Base-by-base conservation (phyloP, 345 rosid genomes). In the Carallia brachiata region DNA sequence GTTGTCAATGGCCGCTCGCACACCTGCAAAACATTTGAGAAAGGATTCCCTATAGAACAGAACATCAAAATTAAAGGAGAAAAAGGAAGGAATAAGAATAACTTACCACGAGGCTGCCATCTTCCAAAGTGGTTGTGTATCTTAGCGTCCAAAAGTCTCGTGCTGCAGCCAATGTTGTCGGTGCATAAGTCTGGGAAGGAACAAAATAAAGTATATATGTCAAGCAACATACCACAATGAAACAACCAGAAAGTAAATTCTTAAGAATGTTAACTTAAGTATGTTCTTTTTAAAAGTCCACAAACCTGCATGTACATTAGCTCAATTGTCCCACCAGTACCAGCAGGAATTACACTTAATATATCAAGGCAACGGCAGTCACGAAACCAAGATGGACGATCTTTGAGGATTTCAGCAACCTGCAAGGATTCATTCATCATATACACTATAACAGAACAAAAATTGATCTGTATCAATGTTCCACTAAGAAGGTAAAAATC, bases 351-450 rank as follows among this genome's bases (percentile, higher is more conserved):
- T 63, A 88, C 91, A 80, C 86, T 87, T 81, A 88, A 73, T 16
- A 85, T 82, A 23, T 90, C 95, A 59, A 85, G 75, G 82, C 90
- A 79, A 75, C 98, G 93, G 57, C 98, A 94, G 81, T 91, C 98
- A 34, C 95, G 90, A 84, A 80, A 89, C 98, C 98, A 94, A 75
- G 96, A 88, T 73, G 78, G 81, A 72, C 97, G 93, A 88, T 94
- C 98, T 90, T 94, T 94, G 74, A 94, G 97, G 70, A 94, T 90
- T 82, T 94, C 96, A 50, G 91, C 95, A 19, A 94, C 89, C 97
- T 89, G 69, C 55, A 60, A 61, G 31, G 65, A 69, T 19, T 52
- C 67, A 59, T 72, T 67, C 72, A 70, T 59, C 69, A 64, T 1
- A 52, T 39, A 62, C 36, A 28, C 64, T 13, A 60, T 17, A 57